Evolutionary conservation across 2,329 filamentous ascomycete species (phyloP).

Genomic region (Phoma herbarum): DNA sequence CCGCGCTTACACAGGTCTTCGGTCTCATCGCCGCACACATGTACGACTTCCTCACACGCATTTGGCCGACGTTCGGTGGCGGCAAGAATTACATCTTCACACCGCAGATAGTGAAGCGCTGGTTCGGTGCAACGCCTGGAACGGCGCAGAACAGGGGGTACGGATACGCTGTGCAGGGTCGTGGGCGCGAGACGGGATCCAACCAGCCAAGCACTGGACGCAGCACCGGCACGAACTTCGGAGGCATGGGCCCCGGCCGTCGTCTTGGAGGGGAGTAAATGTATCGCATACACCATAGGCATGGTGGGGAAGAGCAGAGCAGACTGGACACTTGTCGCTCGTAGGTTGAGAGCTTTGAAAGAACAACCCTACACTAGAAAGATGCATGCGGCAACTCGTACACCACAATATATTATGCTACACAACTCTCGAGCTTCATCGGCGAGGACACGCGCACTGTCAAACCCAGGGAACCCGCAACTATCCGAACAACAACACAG

Average conservation of each 20-base stretch:
- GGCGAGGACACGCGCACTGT: too few relatives aligned
- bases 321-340: not conserved
- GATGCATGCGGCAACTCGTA: too few relatives aligned
- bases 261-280: slow-evolving; percentile 40
- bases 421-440: too few relatives aligned
- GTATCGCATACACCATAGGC: too few relatives aligned
- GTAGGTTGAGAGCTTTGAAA: not conserved
- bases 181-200: slow-evolving; percentile 29
- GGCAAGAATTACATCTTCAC: slow-evolving; percentile 80
- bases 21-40: slow-evolving; percentile 89
- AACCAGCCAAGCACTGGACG: slow-evolving; percentile 32
- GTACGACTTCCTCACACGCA: slow-evolving; percentile 86
- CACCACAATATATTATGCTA: too few relatives aligned
- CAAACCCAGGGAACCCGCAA: too few relatives aligned
- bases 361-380: too few relatives aligned
- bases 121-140: slow-evolving; percentile 65
- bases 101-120: slow-evolving; percentile 73
- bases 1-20: slow-evolving; percentile 70
- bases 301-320: too few relatives aligned
- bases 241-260: slow-evolving; percentile 43
- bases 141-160: slow-evolving; percentile 61
- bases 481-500: too few relatives aligned
- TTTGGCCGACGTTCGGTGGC: slow-evolving; percentile 89
- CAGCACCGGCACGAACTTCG: slow-evolving; percentile 39
- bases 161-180: slow-evolving; percentile 67